Evolutionary conservation across 352 stramenopile genomes (phyloP), one percentile per base, ranked within the genome.

Genomic region (Phytophthora europaea): DNA sequence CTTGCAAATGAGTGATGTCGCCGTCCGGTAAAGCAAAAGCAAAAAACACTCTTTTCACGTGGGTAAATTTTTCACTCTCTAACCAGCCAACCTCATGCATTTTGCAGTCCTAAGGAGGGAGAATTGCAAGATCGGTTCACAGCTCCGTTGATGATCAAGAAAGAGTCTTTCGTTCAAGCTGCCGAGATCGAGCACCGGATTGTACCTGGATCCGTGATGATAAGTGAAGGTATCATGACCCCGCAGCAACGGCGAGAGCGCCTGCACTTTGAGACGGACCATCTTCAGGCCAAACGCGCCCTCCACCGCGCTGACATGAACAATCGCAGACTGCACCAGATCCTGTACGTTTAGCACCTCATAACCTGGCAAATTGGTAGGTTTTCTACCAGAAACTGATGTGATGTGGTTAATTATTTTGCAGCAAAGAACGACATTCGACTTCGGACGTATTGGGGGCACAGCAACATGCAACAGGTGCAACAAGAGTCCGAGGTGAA

Each of bases 181-280:
- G 65, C 82, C 0, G 78, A 83, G 63, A 91, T 94, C 45, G 82
- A 84, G 51, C 64, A 88, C 47, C 72, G 68, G 6, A 40, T 59
- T 4, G 77, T 92, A 8, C 87, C 87, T 0, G 26, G 43, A 12
- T 91, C 87, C 0, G 76, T 93, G 15, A 55, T 88, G 57, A 60
- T 95, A 4, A 83, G 82, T n/a, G 87, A 95, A 81, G 87, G 88
- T 0, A 70, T 94, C 20, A 91, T 94, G 84, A 91, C 77, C 0
- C 85, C 88, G 3, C 77, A 87, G 26, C 83, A 95, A 57, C 82
- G 88, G 6, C 84, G 88, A 16, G 87, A 95, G 63, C 79, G 87
- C 20, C 82, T 88, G 15, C 70, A 85, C 3, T 94, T 94, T 43
- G 84, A 91, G 56, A 87, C 79, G 18, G 72, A 88, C 16, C 89